Evolutionary conservation across 495 filamentous ascomycete genomes (phyloP).

Genomic region (Podospora pseudopauciseta): DNA sequence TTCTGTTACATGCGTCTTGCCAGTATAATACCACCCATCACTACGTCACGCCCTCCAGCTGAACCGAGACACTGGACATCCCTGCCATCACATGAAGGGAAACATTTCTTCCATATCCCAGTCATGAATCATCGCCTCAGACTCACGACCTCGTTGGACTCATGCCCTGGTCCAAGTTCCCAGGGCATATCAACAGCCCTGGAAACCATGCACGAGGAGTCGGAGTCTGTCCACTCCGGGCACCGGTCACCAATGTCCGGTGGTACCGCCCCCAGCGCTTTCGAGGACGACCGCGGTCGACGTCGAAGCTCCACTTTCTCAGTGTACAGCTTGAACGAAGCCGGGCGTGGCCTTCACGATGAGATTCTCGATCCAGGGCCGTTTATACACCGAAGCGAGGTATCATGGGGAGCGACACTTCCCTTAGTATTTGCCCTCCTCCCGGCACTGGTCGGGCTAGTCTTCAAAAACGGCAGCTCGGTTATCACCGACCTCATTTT

Average conservation of each 20-base stretch:
- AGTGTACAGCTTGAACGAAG: constrained; percentile 63
- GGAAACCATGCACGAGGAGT: constrained; percentile 31
- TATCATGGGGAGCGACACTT: constrained; percentile 61
- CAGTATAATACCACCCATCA: background rate
- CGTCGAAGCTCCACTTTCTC: constrained; percentile 75
- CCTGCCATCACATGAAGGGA: background rate
- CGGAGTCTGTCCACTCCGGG: background rate
- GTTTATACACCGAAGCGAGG: constrained; percentile 15
- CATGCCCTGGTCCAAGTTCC: constrained; percentile 2
- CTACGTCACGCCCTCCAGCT: constrained; percentile 2
- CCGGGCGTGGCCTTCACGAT: constrained; percentile 62
- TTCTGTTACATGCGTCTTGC: background rate
- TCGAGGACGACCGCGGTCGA: constrained; percentile 23
- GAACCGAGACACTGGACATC: background rate
- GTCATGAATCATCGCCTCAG: background rate
- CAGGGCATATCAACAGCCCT: background rate
- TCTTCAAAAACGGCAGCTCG: constrained; percentile 78
- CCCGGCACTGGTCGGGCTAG: constrained; percentile 76
- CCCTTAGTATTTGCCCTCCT: constrained; percentile 80
- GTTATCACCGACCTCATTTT: constrained; percentile 83
- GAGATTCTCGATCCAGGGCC: constrained; percentile 66
- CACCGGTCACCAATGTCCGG: background rate
- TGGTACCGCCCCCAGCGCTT: constrained; percentile 19
- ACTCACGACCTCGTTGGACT: constrained; percentile 6
- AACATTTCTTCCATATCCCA: background rate